phyloP scores from a whole-genome alignment of 2,329 filamentous ascomycete species.

The Nemania diffusa region DNA sequence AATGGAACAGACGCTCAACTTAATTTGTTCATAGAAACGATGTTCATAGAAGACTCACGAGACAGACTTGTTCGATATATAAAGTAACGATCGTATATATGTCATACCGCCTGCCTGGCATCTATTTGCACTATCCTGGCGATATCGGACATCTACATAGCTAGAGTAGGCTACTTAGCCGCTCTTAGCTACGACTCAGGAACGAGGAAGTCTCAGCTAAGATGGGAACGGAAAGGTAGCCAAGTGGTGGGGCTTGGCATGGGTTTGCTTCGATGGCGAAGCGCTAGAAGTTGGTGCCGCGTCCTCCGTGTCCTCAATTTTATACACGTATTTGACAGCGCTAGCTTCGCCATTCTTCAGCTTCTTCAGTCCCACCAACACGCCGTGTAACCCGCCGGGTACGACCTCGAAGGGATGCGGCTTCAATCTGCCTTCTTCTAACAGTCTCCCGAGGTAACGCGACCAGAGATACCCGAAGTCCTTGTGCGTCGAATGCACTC shows the following conservation, averaged over 20 bases:
- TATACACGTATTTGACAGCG: constrained; percentile 72
- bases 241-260: background rate
- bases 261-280: background rate
- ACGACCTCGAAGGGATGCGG: constrained; percentile 63
- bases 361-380: constrained; percentile 63
- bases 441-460: constrained; percentile 52
- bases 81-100: background rate
- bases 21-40: background rate
- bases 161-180: too few relatives aligned
- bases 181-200: background rate
- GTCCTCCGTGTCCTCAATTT: constrained; percentile 47
- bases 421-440: constrained; percentile 61
- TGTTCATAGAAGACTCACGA: background rate
- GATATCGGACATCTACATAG: background rate
- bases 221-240: constrained; percentile 2
- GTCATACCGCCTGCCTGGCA: background rate
- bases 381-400: constrained; percentile 63
- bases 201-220: background rate
- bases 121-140: background rate
- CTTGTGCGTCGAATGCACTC: constrained; percentile 29
- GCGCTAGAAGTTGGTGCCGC: background rate
- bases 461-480: constrained; percentile 42
- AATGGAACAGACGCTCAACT: background rate
- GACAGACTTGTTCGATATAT: background rate
- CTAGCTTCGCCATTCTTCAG: constrained; percentile 70